Evolutionary conservation across 1,139 yeast genomes (phyloP).

Genomic region (Hyphopichia pseudoburtonii): DNA sequence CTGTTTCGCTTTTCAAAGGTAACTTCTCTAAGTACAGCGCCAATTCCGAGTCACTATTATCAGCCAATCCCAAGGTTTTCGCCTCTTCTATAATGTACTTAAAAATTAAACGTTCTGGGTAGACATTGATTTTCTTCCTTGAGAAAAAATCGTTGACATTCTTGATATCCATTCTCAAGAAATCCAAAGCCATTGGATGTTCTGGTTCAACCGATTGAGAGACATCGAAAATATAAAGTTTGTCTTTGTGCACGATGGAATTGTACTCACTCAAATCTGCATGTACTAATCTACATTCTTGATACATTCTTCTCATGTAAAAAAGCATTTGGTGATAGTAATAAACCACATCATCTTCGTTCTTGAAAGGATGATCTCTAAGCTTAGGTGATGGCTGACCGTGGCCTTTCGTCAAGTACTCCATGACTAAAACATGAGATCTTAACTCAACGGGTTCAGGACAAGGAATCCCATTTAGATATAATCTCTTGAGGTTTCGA

Average conservation of each 20-base stretch:
- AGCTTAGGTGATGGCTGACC: constrained; percentile 88
- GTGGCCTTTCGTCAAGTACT: constrained; percentile 73
- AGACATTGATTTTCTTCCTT: constrained; percentile 67
- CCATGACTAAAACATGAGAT: constrained; percentile 94
- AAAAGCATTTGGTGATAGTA: constrained; percentile 79
- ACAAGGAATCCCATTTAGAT: constrained; percentile 78
- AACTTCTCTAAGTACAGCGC: constrained; percentile 39
- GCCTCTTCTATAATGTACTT: constrained; percentile 58
- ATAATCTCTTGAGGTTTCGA: constrained; percentile 80
- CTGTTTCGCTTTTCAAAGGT: constrained; percentile 55
- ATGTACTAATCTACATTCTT: constrained; percentile 86
- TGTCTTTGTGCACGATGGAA: constrained; percentile 78
- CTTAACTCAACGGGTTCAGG: constrained; percentile 90
- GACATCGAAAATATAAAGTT: constrained; percentile 88
- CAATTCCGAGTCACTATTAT: constrained; percentile 44
- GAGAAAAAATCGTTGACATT: constrained; percentile 87
- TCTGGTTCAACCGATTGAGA: constrained; percentile 98
- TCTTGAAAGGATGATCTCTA: constrained; percentile 72
- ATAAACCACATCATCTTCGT: constrained; percentile 60
- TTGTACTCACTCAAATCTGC: constrained; percentile 97
- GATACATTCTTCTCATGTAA: constrained; percentile 85
- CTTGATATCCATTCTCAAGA: constrained; percentile 94
- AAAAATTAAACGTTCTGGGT: constrained; percentile 80
- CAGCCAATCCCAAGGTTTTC: constrained; percentile 34
- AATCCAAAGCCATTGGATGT: constrained; percentile 95